Conservation (phyloP, 805 yeast genomes). For the Ogataea populi-albae region DNA sequence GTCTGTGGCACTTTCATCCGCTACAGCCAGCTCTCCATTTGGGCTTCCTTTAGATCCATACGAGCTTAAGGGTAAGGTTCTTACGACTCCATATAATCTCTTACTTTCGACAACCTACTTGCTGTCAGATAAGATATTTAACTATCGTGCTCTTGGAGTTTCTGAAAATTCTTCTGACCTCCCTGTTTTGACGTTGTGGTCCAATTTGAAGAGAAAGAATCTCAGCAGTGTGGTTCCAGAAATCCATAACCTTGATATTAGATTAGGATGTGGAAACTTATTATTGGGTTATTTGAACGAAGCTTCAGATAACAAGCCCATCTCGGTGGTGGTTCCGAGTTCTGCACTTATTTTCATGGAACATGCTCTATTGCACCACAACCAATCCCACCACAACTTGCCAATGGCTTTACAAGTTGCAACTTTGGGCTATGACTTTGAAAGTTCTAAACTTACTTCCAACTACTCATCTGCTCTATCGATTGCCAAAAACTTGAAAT, state of each 20-base stretch:
- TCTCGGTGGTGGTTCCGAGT: slow-evolving; percentile 56
- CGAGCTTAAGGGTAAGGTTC: slow-evolving; percentile 44
- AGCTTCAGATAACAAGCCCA: slow-evolving; percentile 16
- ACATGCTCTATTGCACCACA: slow-evolving; percentile 46
- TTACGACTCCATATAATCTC: slow-evolving; percentile 54
- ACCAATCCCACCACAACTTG: slow-evolving; percentile 33
- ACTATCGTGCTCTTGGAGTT: slow-evolving; percentile 62
- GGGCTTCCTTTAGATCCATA: slow-evolving; percentile 60
- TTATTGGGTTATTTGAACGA: slow-evolving; percentile 64
- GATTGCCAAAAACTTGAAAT: slow-evolving; percentile 59
- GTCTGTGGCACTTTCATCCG: slow-evolving; percentile 34
- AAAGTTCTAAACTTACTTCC: slow-evolving; percentile 50
- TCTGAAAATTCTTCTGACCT: slow-evolving; percentile 36
- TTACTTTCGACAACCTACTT: slow-evolving; percentile 55
- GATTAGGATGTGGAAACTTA: slow-evolving; percentile 81
- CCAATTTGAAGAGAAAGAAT: slow-evolving; percentile 47
- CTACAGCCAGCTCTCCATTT: slow-evolving; percentile 50
- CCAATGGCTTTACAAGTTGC: slow-evolving; percentile 74
- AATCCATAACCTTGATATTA: slow-evolving; percentile 60
- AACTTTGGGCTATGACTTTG: slow-evolving; percentile 67
- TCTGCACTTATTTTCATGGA: slow-evolving; percentile 68
- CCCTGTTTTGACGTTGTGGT: slow-evolving; percentile 66
- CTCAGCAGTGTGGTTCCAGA: slow-evolving; percentile 58
- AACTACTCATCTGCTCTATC: slow-evolving; percentile 62
- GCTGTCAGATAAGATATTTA: slow-evolving; percentile 53